Percentiles rank a stretch among this genome's conserved stretches.
Conservation (phyloP, 1,139 yeast genomes). For the Pichia kudriavzevii region DNA sequence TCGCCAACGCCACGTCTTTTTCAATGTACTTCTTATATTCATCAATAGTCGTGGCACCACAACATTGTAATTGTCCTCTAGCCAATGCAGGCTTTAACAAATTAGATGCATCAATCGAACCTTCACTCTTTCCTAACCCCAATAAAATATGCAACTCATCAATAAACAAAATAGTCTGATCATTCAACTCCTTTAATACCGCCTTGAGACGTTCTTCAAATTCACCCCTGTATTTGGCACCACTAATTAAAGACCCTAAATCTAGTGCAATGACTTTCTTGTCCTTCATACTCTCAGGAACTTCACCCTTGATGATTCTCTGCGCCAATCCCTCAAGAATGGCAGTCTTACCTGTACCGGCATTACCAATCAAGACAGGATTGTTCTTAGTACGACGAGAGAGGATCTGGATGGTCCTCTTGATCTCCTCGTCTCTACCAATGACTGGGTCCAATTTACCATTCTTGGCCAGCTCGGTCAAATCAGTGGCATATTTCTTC, state of each 20-base stretch:
- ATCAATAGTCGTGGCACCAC: conserved; percentile 94
- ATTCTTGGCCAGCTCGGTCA: conserved; percentile 77
- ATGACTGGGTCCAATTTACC: conserved; percentile 96
- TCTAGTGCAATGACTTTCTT: conserved; percentile 80
- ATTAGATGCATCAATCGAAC: conserved; percentile 93
- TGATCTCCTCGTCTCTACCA: conserved; percentile 92
- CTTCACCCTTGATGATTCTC: conserved; percentile 82
- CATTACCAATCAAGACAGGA: conserved; percentile 89
- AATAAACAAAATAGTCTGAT: conserved; percentile 71
- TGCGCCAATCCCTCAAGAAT: conserved; percentile 96
- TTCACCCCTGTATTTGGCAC: conserved; percentile 93
- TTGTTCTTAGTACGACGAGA: conserved; percentile 91
- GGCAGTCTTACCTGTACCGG: conserved; percentile 98
- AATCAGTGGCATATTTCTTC: conserved; percentile 79
- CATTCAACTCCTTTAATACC: conserved; percentile 82
- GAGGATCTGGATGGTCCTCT: conserved; percentile 84
- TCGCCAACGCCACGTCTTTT: conserved; percentile 95
- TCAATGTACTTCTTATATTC: conserved; percentile 90
- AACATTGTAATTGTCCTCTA: conserved; percentile 85
- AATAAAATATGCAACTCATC: conserved; percentile 88
- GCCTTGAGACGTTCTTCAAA: conserved; percentile 84
- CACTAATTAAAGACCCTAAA: conserved; percentile 82
- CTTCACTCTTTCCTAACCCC: conserved; percentile 93
- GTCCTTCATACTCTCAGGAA: conserved; percentile 86
- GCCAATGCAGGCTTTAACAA: conserved; percentile 90